Conservation (phyloP, 345 rosid species). For the rapeseed (Brassica napus) region DNA sequence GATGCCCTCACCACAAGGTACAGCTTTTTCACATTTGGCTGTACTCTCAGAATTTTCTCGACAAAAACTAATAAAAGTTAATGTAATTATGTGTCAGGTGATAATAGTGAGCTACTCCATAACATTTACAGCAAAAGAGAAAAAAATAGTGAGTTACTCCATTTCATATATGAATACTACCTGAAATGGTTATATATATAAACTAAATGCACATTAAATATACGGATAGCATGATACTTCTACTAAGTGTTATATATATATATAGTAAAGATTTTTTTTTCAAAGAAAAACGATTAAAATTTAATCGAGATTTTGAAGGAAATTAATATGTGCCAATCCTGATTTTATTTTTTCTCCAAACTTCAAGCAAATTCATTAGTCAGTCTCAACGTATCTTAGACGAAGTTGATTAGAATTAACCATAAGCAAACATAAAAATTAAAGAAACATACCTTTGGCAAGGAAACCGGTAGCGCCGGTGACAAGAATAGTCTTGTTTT, state of each 20-base stretch:
- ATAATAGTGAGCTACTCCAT: background rate
- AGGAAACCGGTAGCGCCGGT: slow-evolving; percentile 45
- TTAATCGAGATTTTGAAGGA: background rate
- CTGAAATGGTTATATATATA: background rate
- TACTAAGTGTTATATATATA: background rate
- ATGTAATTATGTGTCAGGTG: background rate
- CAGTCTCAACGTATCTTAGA: background rate
- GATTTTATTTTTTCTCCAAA: background rate
- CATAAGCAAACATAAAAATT: background rate
- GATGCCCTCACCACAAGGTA: slow-evolving; percentile 81
- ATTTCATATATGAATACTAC: background rate
- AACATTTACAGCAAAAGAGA: no score
- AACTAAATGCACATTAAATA: background rate
- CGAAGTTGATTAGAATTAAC: background rate
- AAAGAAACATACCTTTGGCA: slow-evolving; percentile 36
- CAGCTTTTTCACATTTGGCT: slow-evolving; percentile 80
- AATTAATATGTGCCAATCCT: background rate
- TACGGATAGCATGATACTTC: background rate
- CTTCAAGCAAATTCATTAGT: slow-evolving; percentile 1
- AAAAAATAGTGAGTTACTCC: background rate
- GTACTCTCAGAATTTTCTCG: slow-evolving; percentile 84
- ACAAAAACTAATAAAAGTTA: slow-evolving; percentile 53
- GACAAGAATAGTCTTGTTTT: slow-evolving; percentile 40
- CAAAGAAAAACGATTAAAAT: background rate
- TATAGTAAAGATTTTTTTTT: background rate